Conservation (phyloP, 2,329 filamentous ascomycete genomes). For the Colletotrichum destructivum region DNA sequence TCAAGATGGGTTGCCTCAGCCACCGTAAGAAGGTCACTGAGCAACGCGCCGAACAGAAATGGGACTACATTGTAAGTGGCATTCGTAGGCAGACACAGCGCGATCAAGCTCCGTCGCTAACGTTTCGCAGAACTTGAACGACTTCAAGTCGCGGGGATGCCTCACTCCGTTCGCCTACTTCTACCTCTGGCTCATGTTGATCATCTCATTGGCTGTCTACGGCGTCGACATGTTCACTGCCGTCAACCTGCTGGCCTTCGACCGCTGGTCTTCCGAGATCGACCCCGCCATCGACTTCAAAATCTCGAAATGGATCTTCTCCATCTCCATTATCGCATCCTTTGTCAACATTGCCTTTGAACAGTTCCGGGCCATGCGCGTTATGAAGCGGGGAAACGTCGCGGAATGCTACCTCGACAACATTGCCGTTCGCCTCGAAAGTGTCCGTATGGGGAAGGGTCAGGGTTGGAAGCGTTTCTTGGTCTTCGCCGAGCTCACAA, state of each 20-base stretch:
- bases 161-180: slow-evolving; percentile 84
- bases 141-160: slow-evolving; percentile 89
- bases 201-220: slow-evolving; percentile 88
- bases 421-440: slow-evolving; percentile 87
- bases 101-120: slow-evolving; percentile 1
- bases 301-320: slow-evolving; percentile 95
- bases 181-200: slow-evolving; percentile 85
- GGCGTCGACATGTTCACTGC: slow-evolving; percentile 93
- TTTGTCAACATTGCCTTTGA: slow-evolving; percentile 87
- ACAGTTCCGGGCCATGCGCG: slow-evolving; percentile 82
- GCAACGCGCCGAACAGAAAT: slow-evolving; percentile 88
- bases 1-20: slow-evolving; percentile 77
- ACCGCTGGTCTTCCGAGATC: slow-evolving; percentile 89
- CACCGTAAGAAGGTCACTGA: slow-evolving; percentile 73
- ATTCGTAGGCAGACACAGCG: background rate
- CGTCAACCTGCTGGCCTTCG: slow-evolving; percentile 89
- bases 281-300: slow-evolving; percentile 82
- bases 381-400: slow-evolving; percentile 88
- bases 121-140: slow-evolving; percentile 64
- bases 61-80: slow-evolving; percentile 87
- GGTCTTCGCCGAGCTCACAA: slow-evolving; percentile 93
- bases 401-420: slow-evolving; percentile 93
- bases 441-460: slow-evolving; percentile 80
- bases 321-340: slow-evolving; percentile 90
- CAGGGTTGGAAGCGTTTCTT: slow-evolving; percentile 91